Base-by-base conservation (phyloP, 1,284 basidiomycete species). In the Fistulinella cinereoalba region DNA sequence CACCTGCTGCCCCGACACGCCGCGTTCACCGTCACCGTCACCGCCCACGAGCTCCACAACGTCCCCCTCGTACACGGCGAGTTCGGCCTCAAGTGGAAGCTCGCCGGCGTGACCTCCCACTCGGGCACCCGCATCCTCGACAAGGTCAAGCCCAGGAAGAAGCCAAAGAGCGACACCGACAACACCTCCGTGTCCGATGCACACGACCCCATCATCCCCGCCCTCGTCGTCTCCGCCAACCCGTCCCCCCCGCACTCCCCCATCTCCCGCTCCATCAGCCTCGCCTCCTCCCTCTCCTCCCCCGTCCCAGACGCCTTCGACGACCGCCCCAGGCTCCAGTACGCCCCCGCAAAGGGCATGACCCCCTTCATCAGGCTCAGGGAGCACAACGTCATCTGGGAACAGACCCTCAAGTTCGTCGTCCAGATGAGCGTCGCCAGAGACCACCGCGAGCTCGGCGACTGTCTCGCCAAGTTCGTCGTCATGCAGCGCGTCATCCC, bases 21-120 rank as follows among this genome's bases (percentile, higher is more conserved):
- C 4, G 75, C 80, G 48, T 91, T 92, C 67, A 76, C 80, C 46
- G 80, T 83, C 23, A 70, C 73, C 15, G 62, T 92, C 38, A 72
- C 73, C 27, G 75, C 92, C 36, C 86, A 90, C 64, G 80, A 90
- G 56, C 75, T 92, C 24, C 74, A 78, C 34, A 86, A 82, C 57
- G 82, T 92, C 0, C 88, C 89, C 0, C 77, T 90, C 50, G 80
- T 91, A 40, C 69, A 71, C 32, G 89, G 89, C 51, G 76, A 88
- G 57, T 92, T 92, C 59, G 80, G 74, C 13, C 77, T 85, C 31
- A 74, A 77, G 40, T 92, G 88, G 88, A 84, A 81, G 62, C 78
- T 91, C 68, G 85, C 83, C 68, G 74, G 81, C 53, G 79, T 80
- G 13, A 74, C 78, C 31, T 65, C 69, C 13, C 65, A 67, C 16